These are phyloP conservation scores for Heteromeles arbutifolia DNA, from an alignment of 306 rosid species.

Conservation along the genomic window DNA sequence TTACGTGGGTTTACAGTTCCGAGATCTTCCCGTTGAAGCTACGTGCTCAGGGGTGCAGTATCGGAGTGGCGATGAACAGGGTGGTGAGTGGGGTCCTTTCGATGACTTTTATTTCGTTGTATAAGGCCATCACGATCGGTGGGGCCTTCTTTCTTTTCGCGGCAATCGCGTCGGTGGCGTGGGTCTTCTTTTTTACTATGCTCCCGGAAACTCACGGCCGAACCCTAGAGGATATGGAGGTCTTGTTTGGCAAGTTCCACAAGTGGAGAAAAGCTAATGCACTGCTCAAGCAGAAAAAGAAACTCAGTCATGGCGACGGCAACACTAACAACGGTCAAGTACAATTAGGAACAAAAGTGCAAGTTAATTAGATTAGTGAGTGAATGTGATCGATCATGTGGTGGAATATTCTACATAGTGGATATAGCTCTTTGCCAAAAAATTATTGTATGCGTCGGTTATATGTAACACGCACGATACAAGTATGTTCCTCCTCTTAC, in stretches of 20 bases:
- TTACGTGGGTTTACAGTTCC: slow-evolving; percentile 64
- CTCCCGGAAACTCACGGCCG: slow-evolving; percentile 75
- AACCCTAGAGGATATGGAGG: slow-evolving; percentile 70
- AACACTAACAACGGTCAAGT: not conserved
- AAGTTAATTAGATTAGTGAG: not conserved
- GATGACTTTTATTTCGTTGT: slow-evolving; percentile 69
- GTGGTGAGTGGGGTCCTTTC: slow-evolving; percentile 46
- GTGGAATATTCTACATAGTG: not conserved
- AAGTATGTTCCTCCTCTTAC: not conserved
- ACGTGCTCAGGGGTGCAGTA: slow-evolving; percentile 67
- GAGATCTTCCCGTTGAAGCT: slow-evolving; percentile 71
- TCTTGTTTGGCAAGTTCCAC: slow-evolving; percentile 51
- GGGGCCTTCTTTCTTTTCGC: slow-evolving; percentile 69
- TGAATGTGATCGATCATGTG: not conserved
- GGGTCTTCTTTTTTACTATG: slow-evolving; percentile 49
- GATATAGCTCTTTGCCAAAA: not conserved
- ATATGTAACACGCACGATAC: not conserved
- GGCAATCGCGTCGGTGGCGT: slow-evolving; percentile 29
- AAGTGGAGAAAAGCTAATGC: slow-evolving; percentile 23
- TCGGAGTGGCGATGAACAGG: slow-evolving; percentile 54
- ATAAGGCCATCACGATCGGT: slow-evolving; percentile 41
- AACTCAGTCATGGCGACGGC: not conserved
- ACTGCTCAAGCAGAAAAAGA: not conserved
- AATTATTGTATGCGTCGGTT: not conserved
- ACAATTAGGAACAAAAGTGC: slow-evolving; percentile 11